Conservation (phyloP, 2,329 filamentous ascomycete genomes). For the Epichloe baconii region DNA sequence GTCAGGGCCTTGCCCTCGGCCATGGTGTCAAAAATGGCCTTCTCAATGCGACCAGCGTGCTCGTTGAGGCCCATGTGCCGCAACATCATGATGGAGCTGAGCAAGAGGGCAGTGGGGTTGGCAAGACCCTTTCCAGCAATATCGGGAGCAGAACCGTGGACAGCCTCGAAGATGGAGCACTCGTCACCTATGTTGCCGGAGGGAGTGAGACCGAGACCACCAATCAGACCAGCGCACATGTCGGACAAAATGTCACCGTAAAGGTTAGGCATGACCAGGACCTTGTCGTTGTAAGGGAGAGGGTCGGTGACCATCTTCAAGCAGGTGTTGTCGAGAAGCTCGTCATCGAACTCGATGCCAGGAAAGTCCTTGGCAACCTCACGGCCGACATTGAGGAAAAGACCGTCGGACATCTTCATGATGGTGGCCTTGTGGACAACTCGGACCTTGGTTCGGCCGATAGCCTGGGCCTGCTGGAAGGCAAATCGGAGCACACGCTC, state of each 20-base stretch:
- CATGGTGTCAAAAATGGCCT: slow-evolving; percentile 87
- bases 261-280: slow-evolving; percentile 94
- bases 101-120: slow-evolving; percentile 91
- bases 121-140: slow-evolving; percentile 93
- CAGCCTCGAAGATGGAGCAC: slow-evolving; percentile 99
- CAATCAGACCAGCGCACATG: slow-evolving; percentile 97
- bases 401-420: slow-evolving; percentile 99
- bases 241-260: slow-evolving; percentile 99
- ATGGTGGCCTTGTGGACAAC: slow-evolving; percentile 99
- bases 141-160: slow-evolving; percentile 93
- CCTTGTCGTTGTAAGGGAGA: slow-evolving; percentile 95
- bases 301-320: slow-evolving; percentile 98
- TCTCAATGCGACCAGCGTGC: slow-evolving; percentile 80
- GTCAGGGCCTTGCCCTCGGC: slow-evolving; percentile 94
- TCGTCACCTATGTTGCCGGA: slow-evolving; percentile 98
- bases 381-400: slow-evolving; percentile 81
- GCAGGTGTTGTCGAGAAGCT: slow-evolving; percentile 98
- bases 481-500: slow-evolving; percentile 95
- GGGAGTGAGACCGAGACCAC: slow-evolving; percentile 90
- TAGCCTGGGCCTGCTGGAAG: slow-evolving; percentile 91
- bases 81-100: slow-evolving; percentile 98
- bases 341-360: slow-evolving; percentile 87
- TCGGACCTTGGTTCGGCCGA: slow-evolving; percentile 92
- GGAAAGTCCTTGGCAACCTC: slow-evolving; percentile 93
- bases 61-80: slow-evolving; percentile 88